phyloP scores from a whole-genome alignment of 345 rosid species.

The Boechera retrofracta region DNA sequence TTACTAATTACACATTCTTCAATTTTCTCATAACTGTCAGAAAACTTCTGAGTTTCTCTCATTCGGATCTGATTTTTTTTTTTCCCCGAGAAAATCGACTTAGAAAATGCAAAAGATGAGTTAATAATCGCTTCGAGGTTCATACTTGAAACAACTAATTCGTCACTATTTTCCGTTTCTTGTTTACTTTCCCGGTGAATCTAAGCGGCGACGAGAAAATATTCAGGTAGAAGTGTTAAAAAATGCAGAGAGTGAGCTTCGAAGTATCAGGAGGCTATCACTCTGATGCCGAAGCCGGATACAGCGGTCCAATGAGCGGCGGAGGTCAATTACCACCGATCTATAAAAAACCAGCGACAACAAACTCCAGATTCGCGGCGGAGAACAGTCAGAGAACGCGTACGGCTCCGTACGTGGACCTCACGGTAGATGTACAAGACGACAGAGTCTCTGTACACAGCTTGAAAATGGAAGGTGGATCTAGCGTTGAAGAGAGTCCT shows the following conservation, averaged over 20 bases:
- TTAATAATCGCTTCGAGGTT: neutral
- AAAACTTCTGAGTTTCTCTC: neutral
- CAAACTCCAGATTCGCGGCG: constrained; percentile 43
- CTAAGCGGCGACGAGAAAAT: neutral
- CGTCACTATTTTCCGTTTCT: neutral
- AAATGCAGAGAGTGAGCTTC: constrained; percentile 46
- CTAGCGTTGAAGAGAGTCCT: constrained; percentile 46
- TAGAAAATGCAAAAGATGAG: neutral
- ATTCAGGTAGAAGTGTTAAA: neutral
- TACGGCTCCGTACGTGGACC: constrained; percentile 41
- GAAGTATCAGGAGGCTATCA: constrained; percentile 48
- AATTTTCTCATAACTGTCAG: too few species aligned
- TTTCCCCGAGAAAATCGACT: neutral
- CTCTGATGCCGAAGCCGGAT: constrained; percentile 54
- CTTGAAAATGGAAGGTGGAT: constrained; percentile 48
- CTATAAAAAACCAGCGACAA: constrained; percentile 51
- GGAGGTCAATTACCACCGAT: constrained; percentile 52
- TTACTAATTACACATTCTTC: neutral
- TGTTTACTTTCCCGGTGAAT: constrained; percentile 13
- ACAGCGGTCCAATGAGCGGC: constrained; percentile 57
- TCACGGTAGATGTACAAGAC: constrained; percentile 53
- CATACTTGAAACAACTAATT: neutral
- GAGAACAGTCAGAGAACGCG: constrained; percentile 39
- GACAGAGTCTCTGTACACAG: constrained; percentile 47
- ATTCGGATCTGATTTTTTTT: constrained; percentile 17